These are phyloP conservation scores for Spatholobus suberectus DNA, from an alignment of 306 rosid genomes.

Conservation along the genomic window DNA sequence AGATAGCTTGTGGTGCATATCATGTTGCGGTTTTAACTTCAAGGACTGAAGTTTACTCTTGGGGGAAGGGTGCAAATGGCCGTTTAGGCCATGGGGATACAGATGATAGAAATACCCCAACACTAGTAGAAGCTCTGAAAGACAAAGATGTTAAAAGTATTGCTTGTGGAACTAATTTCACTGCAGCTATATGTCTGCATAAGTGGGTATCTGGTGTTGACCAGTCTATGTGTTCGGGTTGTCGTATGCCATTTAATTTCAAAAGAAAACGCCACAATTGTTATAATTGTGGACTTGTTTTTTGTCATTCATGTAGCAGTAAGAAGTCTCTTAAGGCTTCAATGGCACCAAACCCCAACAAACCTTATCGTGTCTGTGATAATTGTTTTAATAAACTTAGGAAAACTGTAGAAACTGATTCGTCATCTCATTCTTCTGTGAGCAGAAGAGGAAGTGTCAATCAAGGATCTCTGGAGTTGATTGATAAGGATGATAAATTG, in stretches of 20 bases:
- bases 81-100: conserved; percentile 96
- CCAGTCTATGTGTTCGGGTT: conserved; percentile 99
- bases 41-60: conserved; percentile 94
- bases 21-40: conserved; percentile 97
- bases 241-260: conserved; percentile 93
- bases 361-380: conserved; percentile 98
- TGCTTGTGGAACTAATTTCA: conserved; percentile 94
- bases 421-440: conserved; percentile 80
- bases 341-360: conserved; percentile 99
- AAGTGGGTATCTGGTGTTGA: conserved; percentile 99
- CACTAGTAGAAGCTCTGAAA: conserved; percentile 87
- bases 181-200: conserved; percentile 97
- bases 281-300: conserved; percentile 96
- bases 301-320: conserved; percentile 97
- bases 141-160: conserved; percentile 96
- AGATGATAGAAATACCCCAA: conserved; percentile 83
- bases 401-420: conserved; percentile 75
- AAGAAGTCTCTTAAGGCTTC: conserved; percentile 96
- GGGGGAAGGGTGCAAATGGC: conserved; percentile 99
- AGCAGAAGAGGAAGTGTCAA: conserved; percentile 93
- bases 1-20: conserved; percentile 97
- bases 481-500: conserved; percentile 83
- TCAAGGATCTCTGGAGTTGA: conserved; percentile 70
- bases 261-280: conserved; percentile 98
- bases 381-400: conserved; percentile 83